A percentile compares a stretch with the other conserved stretches of the same genome.
Conservation (phyloP, 2,329 filamentous ascomycete genomes). For the Penicillium sp. region DNA sequence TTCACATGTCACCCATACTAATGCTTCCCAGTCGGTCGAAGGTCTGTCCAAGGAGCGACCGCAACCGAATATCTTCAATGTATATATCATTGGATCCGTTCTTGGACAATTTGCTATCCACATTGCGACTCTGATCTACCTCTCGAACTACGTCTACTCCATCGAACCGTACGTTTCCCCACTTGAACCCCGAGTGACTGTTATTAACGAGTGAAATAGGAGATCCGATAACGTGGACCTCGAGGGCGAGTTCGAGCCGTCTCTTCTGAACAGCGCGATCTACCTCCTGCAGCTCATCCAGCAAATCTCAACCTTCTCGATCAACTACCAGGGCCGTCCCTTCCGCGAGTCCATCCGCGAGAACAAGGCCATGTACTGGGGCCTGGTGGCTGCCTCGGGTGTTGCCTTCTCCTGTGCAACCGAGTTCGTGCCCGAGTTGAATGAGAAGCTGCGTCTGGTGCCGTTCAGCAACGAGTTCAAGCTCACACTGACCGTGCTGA, state of each 20-base stretch:
- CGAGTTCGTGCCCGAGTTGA: constrained; percentile 92
- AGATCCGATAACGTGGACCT: constrained; percentile 69
- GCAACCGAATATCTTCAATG: constrained; percentile 98
- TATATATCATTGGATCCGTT: constrained; percentile 97
- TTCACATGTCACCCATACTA: constrained; percentile 4
- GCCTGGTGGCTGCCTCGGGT: constrained; percentile 80
- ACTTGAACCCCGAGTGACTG: constrained; percentile 12
- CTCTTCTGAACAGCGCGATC: constrained; percentile 90
- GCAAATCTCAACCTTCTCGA: constrained; percentile 97
- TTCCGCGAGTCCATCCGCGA: constrained; percentile 95
- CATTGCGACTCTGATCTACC: constrained; percentile 88
- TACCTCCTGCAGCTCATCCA: constrained; percentile 97
- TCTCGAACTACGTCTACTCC: constrained; percentile 79
- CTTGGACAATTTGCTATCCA: constrained; percentile 96
- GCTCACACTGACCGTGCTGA: constrained; percentile 72
- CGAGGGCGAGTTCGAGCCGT: constrained; percentile 90
- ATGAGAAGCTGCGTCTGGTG: constrained; percentile 86
- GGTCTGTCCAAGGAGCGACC: constrained; percentile 93
- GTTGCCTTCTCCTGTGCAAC: constrained; percentile 93
- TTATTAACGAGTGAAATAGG: constrained; percentile 36
- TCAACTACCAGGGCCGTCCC: constrained; percentile 97
- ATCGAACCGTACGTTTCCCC: constrained; percentile 68
- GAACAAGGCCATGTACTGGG: constrained; percentile 98
- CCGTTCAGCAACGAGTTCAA: constrained; percentile 89
- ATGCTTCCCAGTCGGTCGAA: constrained; percentile 65